Conservation (phyloP, 192 early-diverging fungal species). For the Funneliformis geosporum region DNA sequence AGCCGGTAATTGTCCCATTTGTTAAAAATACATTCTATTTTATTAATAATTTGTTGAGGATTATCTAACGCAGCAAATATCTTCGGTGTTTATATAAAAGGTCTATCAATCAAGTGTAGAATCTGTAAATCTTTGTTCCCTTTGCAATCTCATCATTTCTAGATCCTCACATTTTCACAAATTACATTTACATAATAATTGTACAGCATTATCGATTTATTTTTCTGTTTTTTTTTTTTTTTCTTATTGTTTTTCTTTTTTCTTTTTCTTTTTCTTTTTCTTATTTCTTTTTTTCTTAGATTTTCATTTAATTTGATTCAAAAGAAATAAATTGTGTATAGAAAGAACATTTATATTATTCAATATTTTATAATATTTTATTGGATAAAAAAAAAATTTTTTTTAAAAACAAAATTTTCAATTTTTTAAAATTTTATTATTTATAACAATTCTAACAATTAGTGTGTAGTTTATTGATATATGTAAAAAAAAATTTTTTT, state of each 20-base stretch:
- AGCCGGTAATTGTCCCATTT: slow-evolving; percentile 40
- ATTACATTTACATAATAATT: slow-evolving; percentile 14
- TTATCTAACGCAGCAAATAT: not conserved
- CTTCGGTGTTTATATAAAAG: slow-evolving; percentile 28
- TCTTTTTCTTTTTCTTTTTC: slow-evolving; percentile 1
- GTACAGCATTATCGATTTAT: not conserved
- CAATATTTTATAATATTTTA: not conserved
- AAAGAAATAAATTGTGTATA: not conserved
- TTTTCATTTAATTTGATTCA: not conserved
- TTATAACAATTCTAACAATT: too few species aligned
- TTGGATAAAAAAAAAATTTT: not conserved
- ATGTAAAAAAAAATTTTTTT: too few species aligned
- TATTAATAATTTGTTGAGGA: not conserved
- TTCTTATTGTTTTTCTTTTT: slow-evolving; percentile 17
- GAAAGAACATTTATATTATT: not conserved
- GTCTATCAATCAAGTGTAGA: slow-evolving; percentile 45
- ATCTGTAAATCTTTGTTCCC: slow-evolving; percentile 19
- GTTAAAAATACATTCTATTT: not conserved
- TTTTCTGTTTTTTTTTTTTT: slow-evolving; percentile 16
- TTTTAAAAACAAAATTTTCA: not conserved
- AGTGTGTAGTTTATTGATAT: too few species aligned
- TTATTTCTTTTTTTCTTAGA: not conserved
- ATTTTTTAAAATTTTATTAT: too few species aligned
- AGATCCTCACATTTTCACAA: slow-evolving; percentile 7
- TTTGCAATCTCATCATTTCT: too few species aligned